phyloP scores from a whole-genome alignment of 2,329 filamentous ascomycete genomes.

The Alternaria panax region DNA sequence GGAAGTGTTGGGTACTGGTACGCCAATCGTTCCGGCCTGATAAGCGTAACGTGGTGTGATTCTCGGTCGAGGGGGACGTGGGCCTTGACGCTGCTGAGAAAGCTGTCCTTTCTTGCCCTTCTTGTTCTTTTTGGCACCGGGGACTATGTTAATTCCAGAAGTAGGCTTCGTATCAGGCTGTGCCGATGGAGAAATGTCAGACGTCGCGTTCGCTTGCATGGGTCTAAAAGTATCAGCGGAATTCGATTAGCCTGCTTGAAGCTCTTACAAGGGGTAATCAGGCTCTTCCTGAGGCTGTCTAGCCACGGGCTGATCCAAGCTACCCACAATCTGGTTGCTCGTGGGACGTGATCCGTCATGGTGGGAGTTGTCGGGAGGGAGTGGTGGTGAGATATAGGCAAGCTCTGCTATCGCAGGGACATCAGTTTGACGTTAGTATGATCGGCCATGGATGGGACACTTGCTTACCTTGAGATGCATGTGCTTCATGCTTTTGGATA shows the following conservation, averaged over 20 bases:
- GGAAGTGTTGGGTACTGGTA: background rate
- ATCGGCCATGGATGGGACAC: background rate
- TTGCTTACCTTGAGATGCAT: background rate
- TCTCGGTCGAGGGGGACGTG: conserved; percentile 10
- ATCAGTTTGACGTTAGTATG: conserved; percentile 2
- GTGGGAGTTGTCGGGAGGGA: background rate
- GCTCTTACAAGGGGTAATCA: background rate
- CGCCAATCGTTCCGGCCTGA: background rate
- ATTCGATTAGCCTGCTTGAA: background rate
- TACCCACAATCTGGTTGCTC: background rate
- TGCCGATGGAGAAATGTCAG: background rate
- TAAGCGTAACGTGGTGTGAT: background rate
- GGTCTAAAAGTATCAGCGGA: conserved; percentile 3
- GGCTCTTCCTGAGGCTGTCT: background rate
- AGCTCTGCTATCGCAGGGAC: background rate
- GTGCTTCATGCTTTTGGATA: background rate
- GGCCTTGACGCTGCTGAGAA: background rate
- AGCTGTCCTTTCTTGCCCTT: conserved; percentile 4
- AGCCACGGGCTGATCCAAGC: background rate
- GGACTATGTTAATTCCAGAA: background rate
- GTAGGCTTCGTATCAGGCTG: background rate
- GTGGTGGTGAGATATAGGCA: background rate
- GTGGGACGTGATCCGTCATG: background rate
- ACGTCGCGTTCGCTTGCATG: background rate
- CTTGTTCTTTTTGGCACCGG: conserved; percentile 1